Conservation (phyloP, 176 grass and related monocot species). For the Canna indica region DNA sequence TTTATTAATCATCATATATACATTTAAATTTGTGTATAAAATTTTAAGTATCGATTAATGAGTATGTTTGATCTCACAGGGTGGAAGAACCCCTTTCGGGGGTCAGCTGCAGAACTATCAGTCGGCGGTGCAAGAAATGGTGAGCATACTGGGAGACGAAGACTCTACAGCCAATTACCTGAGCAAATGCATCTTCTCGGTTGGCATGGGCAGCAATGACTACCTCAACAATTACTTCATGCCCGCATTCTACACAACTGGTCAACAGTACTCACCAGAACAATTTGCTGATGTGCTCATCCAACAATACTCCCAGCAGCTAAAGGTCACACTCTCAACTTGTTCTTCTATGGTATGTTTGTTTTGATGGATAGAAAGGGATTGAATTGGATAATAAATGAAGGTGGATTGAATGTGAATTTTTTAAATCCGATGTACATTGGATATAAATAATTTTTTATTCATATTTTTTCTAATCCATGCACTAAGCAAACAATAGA, state of each 20-base stretch:
- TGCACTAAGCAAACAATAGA: no score
- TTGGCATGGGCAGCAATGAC: slow-evolving; percentile 93
- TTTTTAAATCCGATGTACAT: no score
- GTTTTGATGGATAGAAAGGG: no score
- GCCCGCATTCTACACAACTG: slow-evolving; percentile 47
- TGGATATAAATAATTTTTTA: no score
- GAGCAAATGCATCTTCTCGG: slow-evolving; percentile 81
- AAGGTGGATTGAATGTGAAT: no score
- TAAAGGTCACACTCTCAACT: slow-evolving; percentile 21
- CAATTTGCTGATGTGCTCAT: slow-evolving; percentile 61
- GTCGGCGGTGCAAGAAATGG: slow-evolving; percentile 53
- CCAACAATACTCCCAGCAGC: slow-evolving; percentile 54
- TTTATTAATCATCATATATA: neutral
- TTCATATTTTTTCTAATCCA: no score
- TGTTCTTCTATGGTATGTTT: neutral
- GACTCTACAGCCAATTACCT: slow-evolving; percentile 55
- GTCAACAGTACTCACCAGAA: slow-evolving; percentile 59
- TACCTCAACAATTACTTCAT: slow-evolving; percentile 99
- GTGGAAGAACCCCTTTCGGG: slow-evolving; percentile 41
- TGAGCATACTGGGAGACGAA: slow-evolving; percentile 56
- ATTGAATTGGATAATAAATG: no score
- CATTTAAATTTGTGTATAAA: neutral
- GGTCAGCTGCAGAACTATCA: slow-evolving; percentile 77
- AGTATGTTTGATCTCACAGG: slow-evolving; percentile 20
- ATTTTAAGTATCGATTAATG: neutral